Percentiles rank a stretch among this genome's conserved stretches.
Evolutionary conservation across 768 basidiomycete genomes (phyloP).

Genomic region (Tulasnella sp.): DNA sequence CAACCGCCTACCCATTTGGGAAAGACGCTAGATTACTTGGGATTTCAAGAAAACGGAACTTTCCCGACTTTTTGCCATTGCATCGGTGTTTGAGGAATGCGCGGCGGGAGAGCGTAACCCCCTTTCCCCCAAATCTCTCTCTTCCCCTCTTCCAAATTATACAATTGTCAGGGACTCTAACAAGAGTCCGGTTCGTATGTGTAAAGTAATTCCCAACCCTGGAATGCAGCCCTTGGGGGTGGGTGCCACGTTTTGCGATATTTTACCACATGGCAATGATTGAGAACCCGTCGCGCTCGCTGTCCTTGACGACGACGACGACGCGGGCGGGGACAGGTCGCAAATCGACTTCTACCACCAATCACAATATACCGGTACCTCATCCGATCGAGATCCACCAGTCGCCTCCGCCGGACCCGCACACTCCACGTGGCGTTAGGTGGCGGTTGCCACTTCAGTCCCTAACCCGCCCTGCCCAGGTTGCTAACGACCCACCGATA

Average conservation of each 20-base stretch:
- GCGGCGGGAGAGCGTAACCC: neutral
- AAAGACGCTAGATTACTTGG: neutral
- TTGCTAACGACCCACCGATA: neutral
- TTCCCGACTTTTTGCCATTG: neutral
- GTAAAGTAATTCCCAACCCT: slow-evolving; percentile 3
- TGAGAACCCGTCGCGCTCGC: neutral
- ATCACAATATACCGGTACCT: neutral
- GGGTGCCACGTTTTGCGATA: slow-evolving; percentile 6
- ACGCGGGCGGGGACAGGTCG: too few species aligned
- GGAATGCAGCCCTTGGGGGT: neutral
- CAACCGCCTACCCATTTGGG: neutral
- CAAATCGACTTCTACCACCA: neutral
- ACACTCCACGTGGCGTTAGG: neutral
- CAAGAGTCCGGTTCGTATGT: neutral
- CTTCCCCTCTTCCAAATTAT: neutral
- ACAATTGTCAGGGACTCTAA: neutral
- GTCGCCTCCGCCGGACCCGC: neutral
- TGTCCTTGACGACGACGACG: slow-evolving; percentile 6
- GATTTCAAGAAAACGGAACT: neutral
- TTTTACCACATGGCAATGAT: slow-evolving; percentile 1
- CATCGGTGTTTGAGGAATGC: neutral
- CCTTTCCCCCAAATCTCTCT: too few species aligned
- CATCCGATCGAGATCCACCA: neutral
- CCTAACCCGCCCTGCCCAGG: neutral
- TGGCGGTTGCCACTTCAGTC: neutral